Percentiles rank a stretch among this genome's conserved stretches.
These are phyloP conservation scores for Cardamine resedifolia DNA, from an alignment of 345 rosid species.

Conservation along the genomic window DNA sequence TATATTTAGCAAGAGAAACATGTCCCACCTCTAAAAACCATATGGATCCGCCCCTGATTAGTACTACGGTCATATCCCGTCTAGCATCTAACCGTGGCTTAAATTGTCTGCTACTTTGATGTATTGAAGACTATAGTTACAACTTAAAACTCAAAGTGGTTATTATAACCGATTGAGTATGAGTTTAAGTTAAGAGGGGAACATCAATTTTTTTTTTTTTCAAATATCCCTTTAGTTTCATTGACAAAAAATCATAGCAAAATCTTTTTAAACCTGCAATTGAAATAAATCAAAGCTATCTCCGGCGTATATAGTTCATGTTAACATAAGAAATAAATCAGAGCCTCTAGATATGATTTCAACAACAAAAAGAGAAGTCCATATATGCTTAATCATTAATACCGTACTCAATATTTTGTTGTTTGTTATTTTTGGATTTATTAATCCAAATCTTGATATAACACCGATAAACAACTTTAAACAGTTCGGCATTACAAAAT, in stretches of 20 bases:
- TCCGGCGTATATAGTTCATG: background rate
- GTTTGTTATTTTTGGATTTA: background rate
- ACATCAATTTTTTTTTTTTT: background rate
- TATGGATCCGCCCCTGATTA: no score
- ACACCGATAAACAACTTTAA: background rate
- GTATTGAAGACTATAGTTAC: background rate
- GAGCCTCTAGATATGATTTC: background rate
- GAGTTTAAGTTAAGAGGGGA: background rate
- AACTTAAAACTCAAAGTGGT: background rate
- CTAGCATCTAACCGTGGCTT: background rate
- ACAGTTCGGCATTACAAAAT: background rate
- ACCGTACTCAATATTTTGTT: background rate
- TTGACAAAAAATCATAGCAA: background rate
- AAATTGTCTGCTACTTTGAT: no score
- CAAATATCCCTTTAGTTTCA: background rate
- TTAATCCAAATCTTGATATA: background rate
- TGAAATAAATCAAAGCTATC: background rate
- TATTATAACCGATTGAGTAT: background rate
- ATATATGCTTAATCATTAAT: background rate
- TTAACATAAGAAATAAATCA: background rate
- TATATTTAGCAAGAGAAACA: no score
- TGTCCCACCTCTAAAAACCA: no score
- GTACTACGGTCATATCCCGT: background rate
- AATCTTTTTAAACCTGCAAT: background rate
- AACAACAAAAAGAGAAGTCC: no score